These are phyloP conservation scores for Ogataea paradorogensis DNA, from an alignment of 805 yeast species.

Conservation along the genomic window DNA sequence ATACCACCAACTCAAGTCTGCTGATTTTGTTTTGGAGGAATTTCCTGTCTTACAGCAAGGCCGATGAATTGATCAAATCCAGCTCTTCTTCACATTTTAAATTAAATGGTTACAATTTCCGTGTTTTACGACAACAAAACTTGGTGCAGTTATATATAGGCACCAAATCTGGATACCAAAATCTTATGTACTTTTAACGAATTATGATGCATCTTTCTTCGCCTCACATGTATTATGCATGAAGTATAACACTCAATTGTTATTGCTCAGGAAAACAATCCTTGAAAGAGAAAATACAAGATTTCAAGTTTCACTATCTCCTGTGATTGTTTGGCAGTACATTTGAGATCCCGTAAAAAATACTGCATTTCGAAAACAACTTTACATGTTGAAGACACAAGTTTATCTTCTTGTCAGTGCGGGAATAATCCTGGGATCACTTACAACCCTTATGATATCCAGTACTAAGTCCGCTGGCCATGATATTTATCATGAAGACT, in stretches of 20 bases:
- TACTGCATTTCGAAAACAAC: background rate
- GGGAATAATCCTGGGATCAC: conserved; percentile 8
- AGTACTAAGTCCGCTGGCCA: conserved; percentile 1
- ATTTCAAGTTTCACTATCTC: too few species aligned
- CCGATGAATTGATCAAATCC: conserved; percentile 10
- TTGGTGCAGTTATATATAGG: conserved; percentile 24
- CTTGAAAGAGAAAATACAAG: too few species aligned
- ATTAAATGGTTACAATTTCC: conserved; percentile 29
- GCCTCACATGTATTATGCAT: too few species aligned
- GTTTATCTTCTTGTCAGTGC: conserved; percentile 1
- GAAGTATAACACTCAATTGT: too few species aligned
- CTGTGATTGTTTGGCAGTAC: too few species aligned
- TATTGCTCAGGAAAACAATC: too few species aligned
- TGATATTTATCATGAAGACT: conserved; percentile 7
- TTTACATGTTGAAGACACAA: background rate
- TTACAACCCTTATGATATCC: conserved; percentile 2
- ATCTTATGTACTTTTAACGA: conserved; percentile 21
- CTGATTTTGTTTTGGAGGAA: conserved; percentile 26
- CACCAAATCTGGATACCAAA: conserved; percentile 19
- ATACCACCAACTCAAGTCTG: conserved; percentile 16
- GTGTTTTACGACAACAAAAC: conserved; percentile 11
- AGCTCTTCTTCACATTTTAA: conserved; percentile 14
- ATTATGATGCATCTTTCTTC: background rate
- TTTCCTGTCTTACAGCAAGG: conserved; percentile 16
- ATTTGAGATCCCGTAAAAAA: too few species aligned